Evolutionary conservation across 257 asterid species (phyloP), one percentile per base, ranked within the genome.

Genomic region (Thymus quinquecostatus): DNA sequence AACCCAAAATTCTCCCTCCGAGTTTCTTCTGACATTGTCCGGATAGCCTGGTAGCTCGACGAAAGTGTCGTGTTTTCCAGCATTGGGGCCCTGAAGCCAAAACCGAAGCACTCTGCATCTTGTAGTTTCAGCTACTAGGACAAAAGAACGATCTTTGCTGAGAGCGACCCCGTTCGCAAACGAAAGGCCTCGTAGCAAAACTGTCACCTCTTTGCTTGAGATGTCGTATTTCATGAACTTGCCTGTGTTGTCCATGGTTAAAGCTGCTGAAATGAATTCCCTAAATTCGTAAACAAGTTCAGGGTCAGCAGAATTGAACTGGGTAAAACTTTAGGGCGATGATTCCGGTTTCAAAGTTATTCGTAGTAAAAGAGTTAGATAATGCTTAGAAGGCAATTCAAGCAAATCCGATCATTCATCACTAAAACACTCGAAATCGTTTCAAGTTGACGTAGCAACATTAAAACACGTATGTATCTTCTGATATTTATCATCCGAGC

Each of bases 131-230:
- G 60, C 84, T 45, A 88, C 86, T 11, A 90, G 50, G 9, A 82
- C 21, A 14, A 85, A 90, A 0, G 86, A 77, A 2, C 68, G 53
- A 57, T 86, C 92, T 70, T 81, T 84, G 56, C 94, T 90, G 6
- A 90, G 77, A 58, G 94, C 75, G n/a, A 88, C 96, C 2, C 97
- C 96, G 29, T 88, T 91, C 8, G 96, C 83, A 74, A 88, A 88
- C 38, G 87, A 79, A 64, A 91, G 83, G 69, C 85, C 91, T 13
- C 73, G 56, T 1, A 85, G 78, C 68, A 86, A 68, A 40, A 85
- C 83, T 3, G 89, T 78, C 44, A 78, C 90, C 65, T 78, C 72
- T 56, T 85, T 80, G 76, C 77, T 85, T 33, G 81, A 72, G 36
- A 69, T 77, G 8, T 88, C 79, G 30, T 85, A 90, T 75, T 79